Evolutionary conservation across 257 asterid genomes (phyloP), one percentile per base, ranked within the genome.

Genomic region (Paulownia fortunei): DNA sequence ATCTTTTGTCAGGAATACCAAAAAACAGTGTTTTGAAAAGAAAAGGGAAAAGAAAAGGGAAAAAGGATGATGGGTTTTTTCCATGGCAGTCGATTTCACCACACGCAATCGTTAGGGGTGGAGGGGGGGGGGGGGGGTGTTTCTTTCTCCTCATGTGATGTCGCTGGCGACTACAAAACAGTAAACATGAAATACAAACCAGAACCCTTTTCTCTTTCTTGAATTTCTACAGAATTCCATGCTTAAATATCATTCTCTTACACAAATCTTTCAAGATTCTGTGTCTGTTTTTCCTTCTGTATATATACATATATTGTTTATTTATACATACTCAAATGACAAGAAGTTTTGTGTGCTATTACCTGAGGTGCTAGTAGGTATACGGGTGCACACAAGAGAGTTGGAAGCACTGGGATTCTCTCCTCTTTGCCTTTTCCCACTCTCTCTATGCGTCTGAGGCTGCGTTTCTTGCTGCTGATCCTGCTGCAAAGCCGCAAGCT

Each of bases 341-440:
- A n/a, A n/a, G n/a, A n/a, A n/a, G n/a, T n/a, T 8, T 37, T 10
- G 26, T n/a, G n/a, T 34, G 0, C n/a, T n/a, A 41, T 59, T 69
- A 82, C 85, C 86, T 68, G 86, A 67, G 9, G 82, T 44, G 67
- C 63, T 62, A 1, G 92, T 62, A 0, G 94, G 93, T 63, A 91
- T 71, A 8, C 87, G 90, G 56, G 94, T 82, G 83, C 93, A 88
- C 13, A 84, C 89, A 32, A 90, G 93, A 26, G 94, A 81, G 56
- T 83, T 82, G 36, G 96, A 76, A 44, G 74, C 63, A 78, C 74
- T 41, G 54, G 30, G n/a, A n/a, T n/a, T n/a, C n/a, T n/a, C 88
- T 32, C 89, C 92, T 67, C 89, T 82, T 8, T 55, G 88, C 73
- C 92, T 76, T 74, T 86, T 84, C 41, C 82, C 64, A n/a, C 16